Evolutionary conservation across 305 asterid genomes (phyloP), one percentile per base, ranked within the genome.

Genomic region (Coffea humblotiana): DNA sequence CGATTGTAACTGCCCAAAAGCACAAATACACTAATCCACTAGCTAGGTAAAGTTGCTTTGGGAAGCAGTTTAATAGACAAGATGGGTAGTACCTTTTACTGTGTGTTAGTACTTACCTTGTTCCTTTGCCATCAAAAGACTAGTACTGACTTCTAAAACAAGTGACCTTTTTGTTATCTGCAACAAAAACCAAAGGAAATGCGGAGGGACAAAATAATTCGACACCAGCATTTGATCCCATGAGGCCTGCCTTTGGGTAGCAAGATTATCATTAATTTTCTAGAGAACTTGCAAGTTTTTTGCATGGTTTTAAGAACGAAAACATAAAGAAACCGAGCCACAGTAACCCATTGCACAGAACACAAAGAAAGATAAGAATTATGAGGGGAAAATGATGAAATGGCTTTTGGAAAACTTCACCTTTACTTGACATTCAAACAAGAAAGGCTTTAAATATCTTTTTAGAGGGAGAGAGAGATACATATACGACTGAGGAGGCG

Each of bases 231-330:
- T 84, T 84, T 83, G 89, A 88, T 84, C 88, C 89, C 88, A 82
- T 81, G 82, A 87, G 89, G 90, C 80, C 84, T 77, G 82, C 86
- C 82, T 87, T 87, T 78, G 80, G 83, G 87, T 71, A 72, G 80
- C 83, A 66, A 71, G 73, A 61, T 60, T 45, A 64, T 64, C 8
- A 76, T 32, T 77, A 52, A 68, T 79, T 81, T 80, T 76, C 80
- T 82, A 29, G 83, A 77, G 40, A 82, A 77, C 69, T 65, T 83
- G 52, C 72, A 81, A 4, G 43, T 4, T 43, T 48, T 69, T 78
- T 82, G 83, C 77, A 79, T 76, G 75, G 82, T 23, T n/a, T n/a
- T 43, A 37, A 80, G 60, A 32, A 64, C 25, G 80, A 45, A 29
- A 51, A 67, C 32, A 77, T 72, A 67, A 19, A 72, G 2, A 37